Evolutionary conservation across 306 rosid genomes (phyloP), one percentile per base, ranked within the genome.

Genomic region (Hylodesmum podocarpum): DNA sequence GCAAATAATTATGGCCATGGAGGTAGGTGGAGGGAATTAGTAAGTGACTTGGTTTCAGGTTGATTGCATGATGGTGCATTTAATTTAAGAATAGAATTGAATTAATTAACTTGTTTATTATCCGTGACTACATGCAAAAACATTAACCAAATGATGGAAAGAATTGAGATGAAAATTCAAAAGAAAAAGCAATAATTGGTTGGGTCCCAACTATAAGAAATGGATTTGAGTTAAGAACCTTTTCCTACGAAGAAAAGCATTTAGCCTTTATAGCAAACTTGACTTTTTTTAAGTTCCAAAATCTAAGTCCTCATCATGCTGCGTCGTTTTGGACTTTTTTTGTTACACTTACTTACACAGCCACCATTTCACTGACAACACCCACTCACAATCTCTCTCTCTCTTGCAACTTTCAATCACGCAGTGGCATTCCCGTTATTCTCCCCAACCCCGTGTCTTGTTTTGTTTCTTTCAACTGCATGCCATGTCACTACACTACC

Each of bases 351-450:
- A 10, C 47, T 18, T 59, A 43, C 54, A 51, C 27, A 50, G 46
- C 70, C 72, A 18, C 72, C 72, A 57, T 80, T 69, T 66, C 85
- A 14, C 76, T 82, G 82, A 70, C 78, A 54, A 19, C n/a, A n/a
- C 55, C 78, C 54, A n/a, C 64, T 53, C 77, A 61, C 15, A 27
- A 14, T n/a, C 50, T 11, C 21, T 61, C 57, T 11, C 22, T n/a
- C n/a, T n/a, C n/a, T n/a, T n/a, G n/a, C n/a, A n/a, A n/a, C n/a
- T 24, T 37, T 50, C 62, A 49, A n/a, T 11, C 1, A 4, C 55
- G n/a, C 3, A 73, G 85, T 87, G 93, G 93, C 85, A 75, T 0
- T 76, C 77, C 28, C 47, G 78, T 87, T 76, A 85, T 78, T 89
- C 15, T 4, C 0, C 0, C 3, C 61, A 29, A 76, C 72, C 1